Percentiles rank a stretch among this genome's conserved stretches.
phyloP scores from a whole-genome alignment of 768 basidiomycete genomes.

The Mycena rebaudengoi region DNA sequence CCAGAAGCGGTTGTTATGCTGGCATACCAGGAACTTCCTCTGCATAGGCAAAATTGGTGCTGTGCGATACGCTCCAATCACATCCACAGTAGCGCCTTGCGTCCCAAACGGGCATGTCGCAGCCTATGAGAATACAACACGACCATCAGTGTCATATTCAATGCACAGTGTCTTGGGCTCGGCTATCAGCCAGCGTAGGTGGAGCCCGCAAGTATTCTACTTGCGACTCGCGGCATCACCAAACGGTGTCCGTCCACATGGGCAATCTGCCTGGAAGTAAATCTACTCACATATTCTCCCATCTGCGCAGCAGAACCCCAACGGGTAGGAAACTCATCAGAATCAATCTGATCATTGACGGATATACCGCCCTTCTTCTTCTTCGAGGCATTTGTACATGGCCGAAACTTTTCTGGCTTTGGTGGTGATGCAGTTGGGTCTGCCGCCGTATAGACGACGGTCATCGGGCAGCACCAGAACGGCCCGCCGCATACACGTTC shows the following conservation, averaged over 20 bases:
- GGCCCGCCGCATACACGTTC: conserved; percentile 9
- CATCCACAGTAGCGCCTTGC: background rate
- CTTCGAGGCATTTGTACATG: conserved; percentile 31
- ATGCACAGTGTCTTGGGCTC: background rate
- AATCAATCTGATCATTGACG: conserved; percentile 32
- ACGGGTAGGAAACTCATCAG: conserved; percentile 32
- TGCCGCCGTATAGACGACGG: conserved; percentile 2
- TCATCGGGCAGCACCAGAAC: conserved; percentile 15
- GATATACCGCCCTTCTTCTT: conserved; percentile 17
- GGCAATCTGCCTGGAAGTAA: background rate
- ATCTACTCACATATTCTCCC: conserved; percentile 10
- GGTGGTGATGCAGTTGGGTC: background rate
- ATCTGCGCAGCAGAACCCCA: conserved; percentile 28
- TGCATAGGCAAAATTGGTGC: background rate
- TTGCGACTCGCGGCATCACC: background rate
- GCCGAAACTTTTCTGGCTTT: conserved; percentile 28
- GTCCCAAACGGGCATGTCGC: background rate
- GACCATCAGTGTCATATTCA: conserved; percentile 5
- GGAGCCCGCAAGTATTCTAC: too few species aligned
- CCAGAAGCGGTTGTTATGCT: background rate
- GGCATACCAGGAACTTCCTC: background rate
- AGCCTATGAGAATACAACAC: background rate
- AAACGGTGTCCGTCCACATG: background rate
- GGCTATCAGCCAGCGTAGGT: too few species aligned
- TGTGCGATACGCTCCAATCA: background rate